Percentiles rank a stretch among this genome's conserved stretches.
phyloP scores from a whole-genome alignment of 129 eudicot genomes.

The Escallonia rubra region DNA sequence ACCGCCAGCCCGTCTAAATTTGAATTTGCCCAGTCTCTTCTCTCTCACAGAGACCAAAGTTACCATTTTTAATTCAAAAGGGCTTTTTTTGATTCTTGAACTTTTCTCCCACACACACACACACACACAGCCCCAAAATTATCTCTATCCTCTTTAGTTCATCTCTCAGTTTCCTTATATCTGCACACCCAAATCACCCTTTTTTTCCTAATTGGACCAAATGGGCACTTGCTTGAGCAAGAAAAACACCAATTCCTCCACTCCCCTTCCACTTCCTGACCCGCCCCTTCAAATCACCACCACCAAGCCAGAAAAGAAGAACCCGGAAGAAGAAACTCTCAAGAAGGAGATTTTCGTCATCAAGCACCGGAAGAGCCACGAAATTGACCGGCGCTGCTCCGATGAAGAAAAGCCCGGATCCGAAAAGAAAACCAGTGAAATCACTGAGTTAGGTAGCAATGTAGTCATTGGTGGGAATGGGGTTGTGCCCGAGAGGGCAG shows the following conservation, averaged over 20 bases:
- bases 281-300: conserved; percentile 20
- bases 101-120: not conserved
- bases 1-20: conserved; percentile 36
- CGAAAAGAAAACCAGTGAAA: conserved; percentile 16
- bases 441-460: not conserved
- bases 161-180: not conserved
- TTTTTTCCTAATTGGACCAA: conserved; percentile 9
- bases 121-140: not conserved
- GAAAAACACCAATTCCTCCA: conserved; percentile 30
- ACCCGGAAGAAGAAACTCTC: conserved; percentile 21
- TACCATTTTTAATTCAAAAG: conserved; percentile 14
- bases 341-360: conserved; percentile 73
- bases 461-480: not conserved
- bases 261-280: conserved; percentile 8
- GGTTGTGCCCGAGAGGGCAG: conserved; percentile 10
- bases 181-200: not conserved
- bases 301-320: conserved; percentile 19
- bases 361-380: conserved; percentile 71
- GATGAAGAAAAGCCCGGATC: conserved; percentile 24
- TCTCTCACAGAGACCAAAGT: conserved; percentile 12
- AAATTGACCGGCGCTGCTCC: conserved; percentile 28
- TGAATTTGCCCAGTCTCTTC: conserved; percentile 25
- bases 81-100: conserved; percentile 32
- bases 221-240: conserved; percentile 90
- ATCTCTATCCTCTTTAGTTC: conserved; percentile 3